Conservation (phyloP, 163 green algal species). For the Chloromonas sp. region DNA sequence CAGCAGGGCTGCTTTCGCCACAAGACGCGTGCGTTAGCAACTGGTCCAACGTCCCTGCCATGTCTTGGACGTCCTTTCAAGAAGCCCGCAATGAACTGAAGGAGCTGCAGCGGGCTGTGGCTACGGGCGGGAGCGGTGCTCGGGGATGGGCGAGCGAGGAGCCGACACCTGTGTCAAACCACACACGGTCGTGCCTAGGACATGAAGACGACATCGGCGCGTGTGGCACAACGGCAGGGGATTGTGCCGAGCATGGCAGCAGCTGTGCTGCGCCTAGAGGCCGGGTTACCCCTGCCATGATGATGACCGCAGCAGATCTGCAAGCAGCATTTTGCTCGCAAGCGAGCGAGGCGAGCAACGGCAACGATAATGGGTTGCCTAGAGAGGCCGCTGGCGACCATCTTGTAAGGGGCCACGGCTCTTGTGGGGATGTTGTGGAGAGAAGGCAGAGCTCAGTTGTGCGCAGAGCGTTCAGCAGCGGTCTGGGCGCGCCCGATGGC, state of each 20-base stretch:
- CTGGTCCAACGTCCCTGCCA: background rate
- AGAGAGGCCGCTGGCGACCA: background rate
- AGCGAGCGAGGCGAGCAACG: background rate
- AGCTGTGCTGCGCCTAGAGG: background rate
- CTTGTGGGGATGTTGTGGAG: background rate
- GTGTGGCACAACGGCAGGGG: background rate
- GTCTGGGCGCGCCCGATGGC: background rate
- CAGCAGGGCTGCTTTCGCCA: background rate
- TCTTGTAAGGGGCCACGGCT: background rate
- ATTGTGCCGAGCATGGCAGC: background rate
- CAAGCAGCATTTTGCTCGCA: background rate
- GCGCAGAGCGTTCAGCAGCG: background rate
- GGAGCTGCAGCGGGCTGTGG: background rate
- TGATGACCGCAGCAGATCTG: background rate
- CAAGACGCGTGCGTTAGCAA: background rate
- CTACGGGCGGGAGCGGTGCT: background rate
- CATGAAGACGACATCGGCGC: background rate
- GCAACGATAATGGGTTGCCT: background rate
- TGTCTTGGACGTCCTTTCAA: background rate
- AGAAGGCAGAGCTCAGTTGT: background rate
- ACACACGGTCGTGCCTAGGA: background rate
- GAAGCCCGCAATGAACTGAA: background rate
- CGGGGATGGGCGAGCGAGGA: background rate
- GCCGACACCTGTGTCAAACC: background rate
- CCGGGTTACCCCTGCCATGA: background rate